These are phyloP conservation scores for Beauveria sp. DNA, from an alignment of 2,329 filamentous ascomycete species.

Conservation along the genomic window DNA sequence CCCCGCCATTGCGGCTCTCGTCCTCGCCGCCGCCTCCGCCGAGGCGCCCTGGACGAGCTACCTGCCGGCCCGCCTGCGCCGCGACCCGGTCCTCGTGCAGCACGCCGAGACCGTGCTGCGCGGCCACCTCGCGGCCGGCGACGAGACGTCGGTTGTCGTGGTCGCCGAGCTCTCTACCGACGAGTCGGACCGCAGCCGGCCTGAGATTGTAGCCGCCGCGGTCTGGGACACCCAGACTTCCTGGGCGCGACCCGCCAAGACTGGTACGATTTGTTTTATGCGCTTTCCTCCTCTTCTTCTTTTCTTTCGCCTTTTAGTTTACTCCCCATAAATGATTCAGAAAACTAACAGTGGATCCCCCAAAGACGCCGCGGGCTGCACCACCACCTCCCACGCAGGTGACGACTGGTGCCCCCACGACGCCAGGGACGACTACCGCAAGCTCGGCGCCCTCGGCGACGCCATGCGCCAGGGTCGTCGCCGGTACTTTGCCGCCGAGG, in stretches of 20 bases:
- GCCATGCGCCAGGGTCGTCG: not conserved
- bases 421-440: not conserved
- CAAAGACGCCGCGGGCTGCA: not conserved
- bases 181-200: not conserved
- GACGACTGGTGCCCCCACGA: not conserved
- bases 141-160: slow-evolving; percentile 5
- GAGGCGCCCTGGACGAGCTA: slow-evolving; percentile 14
- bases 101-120: slow-evolving; percentile 4
- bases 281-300: too few species aligned
- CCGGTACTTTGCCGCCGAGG: not conserved
- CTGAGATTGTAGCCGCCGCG: slow-evolving; percentile 11
- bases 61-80: slow-evolving; percentile 7
- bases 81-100: not conserved
- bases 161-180: slow-evolving; percentile 12
- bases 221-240: slow-evolving; percentile 14
- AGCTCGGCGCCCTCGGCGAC: not conserved
- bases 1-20: slow-evolving; percentile 14
- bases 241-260: not conserved
- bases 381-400: not conserved
- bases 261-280: too few species aligned
- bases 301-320: too few species aligned
- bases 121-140: slow-evolving; percentile 4
- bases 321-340: too few species aligned
- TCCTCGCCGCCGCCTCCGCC: slow-evolving; percentile 13
- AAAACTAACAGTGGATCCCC: too few species aligned